A percentile compares a stretch with the other conserved stretches of the same genome.
phyloP scores from a whole-genome alignment of 768 basidiomycete genomes.

The Termitomyces sp. region DNA sequence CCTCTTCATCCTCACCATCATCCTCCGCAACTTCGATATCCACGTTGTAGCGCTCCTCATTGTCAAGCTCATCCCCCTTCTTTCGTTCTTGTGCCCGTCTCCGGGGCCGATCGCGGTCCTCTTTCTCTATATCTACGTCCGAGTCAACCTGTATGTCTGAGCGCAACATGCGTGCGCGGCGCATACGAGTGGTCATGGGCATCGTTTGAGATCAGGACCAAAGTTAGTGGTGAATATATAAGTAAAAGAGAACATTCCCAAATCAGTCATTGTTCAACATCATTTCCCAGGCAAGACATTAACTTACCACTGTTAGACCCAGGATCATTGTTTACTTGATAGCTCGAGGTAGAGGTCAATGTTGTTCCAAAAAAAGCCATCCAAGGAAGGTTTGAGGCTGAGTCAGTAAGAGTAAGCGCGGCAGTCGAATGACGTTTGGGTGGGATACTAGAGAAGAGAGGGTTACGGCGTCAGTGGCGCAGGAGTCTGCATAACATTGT shows the following conservation, averaged over 20 bases:
- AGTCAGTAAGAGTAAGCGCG: background rate
- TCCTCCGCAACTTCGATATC: conserved; percentile 35
- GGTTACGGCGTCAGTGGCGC: background rate
- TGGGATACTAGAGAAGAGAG: background rate
- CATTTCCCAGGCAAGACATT: conserved; percentile 16
- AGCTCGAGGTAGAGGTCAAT: background rate
- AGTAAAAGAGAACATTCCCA: background rate
- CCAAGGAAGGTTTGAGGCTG: background rate
- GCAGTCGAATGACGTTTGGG: background rate
- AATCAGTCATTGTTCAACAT: conserved; percentile 15
- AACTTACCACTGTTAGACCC: conserved; percentile 9
- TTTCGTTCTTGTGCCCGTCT: background rate
- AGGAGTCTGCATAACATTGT: background rate
- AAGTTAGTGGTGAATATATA: background rate
- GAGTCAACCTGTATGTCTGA: conserved; percentile 10
- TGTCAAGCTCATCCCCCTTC: conserved; percentile 21
- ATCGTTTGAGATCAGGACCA: background rate
- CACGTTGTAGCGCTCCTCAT: conserved; percentile 28
- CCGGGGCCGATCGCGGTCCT: background rate
- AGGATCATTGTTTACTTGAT: conserved; percentile 1
- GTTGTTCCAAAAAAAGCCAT: background rate
- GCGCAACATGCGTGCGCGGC: conserved; percentile 8
- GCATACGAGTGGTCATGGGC: conserved; percentile 14
- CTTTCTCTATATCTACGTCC: conserved; percentile 13
- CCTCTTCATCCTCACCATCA: conserved; percentile 23